Conservation (phyloP, 306 rosid genomes). For the Purshia tridentata region DNA sequence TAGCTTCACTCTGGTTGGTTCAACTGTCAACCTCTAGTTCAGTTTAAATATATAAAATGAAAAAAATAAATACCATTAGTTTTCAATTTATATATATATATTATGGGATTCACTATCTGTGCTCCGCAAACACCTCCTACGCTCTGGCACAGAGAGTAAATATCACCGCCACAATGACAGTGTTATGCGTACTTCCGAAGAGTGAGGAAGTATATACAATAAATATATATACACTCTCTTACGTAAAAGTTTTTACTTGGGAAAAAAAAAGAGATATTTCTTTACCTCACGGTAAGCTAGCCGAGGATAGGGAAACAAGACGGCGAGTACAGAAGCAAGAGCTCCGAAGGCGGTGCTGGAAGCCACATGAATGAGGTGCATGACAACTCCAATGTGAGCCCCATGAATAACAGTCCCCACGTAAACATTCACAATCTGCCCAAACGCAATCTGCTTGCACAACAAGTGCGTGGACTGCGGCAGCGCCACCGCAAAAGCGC, state of each 20-base stretch:
- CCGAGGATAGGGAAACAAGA: constrained; percentile 66
- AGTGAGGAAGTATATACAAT: too few relatives aligned
- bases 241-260: too few relatives aligned
- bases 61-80: not conserved
- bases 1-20: constrained; percentile 15
- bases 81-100: not conserved
- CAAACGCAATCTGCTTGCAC: constrained; percentile 68
- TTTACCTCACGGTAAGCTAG: constrained; percentile 52
- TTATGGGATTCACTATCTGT: not conserved
- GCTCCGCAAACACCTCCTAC: not conserved
- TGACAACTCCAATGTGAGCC: constrained; percentile 28
- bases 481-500: constrained; percentile 57
- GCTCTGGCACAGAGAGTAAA: not conserved
- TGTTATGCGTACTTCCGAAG: too few relatives aligned
- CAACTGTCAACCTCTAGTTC: not conserved
- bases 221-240: too few relatives aligned
- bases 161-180: not conserved
- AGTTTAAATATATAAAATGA: not conserved
- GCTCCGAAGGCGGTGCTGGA: constrained; percentile 68
- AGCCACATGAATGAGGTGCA: constrained; percentile 54
- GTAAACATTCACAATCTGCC: constrained; percentile 65
- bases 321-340: constrained; percentile 58
- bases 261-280: not conserved
- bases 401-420: constrained; percentile 58
- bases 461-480: constrained; percentile 55